Evolutionary conservation across 176 grass and related monocot species (phyloP).

Genomic region (Avena atlantica): DNA sequence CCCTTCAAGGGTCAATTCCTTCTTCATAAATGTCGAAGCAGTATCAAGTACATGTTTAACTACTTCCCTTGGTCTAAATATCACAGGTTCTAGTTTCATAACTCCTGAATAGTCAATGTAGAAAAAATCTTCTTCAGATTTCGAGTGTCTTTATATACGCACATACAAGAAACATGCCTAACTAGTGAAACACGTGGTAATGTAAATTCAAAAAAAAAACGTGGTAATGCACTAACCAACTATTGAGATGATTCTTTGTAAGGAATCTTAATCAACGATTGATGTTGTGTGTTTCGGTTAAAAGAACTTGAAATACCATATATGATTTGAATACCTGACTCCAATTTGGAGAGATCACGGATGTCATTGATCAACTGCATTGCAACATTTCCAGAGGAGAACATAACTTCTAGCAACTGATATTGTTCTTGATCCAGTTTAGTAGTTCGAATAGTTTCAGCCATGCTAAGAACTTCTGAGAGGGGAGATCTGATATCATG

Average conservation of each 20-base stretch:
- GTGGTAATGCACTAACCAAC: not conserved
- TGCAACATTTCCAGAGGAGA: slow-evolving; percentile 87
- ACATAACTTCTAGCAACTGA: slow-evolving; percentile 80
- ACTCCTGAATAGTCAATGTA: slow-evolving; percentile 54
- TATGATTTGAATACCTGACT: slow-evolving; percentile 69
- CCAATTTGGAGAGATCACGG: slow-evolving; percentile 81
- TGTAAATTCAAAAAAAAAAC: not conserved
- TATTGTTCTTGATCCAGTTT: slow-evolving; percentile 73
- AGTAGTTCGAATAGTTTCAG: slow-evolving; percentile 73
- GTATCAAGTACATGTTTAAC: slow-evolving; percentile 87
- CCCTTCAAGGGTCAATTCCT: slow-evolving; percentile 83
- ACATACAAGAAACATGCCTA: slow-evolving; percentile 10
- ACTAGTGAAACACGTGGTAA: slow-evolving; percentile 20
- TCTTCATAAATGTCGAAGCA: slow-evolving; percentile 83
- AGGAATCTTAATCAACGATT: not conserved
- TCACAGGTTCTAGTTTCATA: slow-evolving; percentile 82
- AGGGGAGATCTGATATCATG: slow-evolving; percentile 93
- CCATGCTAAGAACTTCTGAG: slow-evolving; percentile 81
- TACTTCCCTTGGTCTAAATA: slow-evolving; percentile 95
- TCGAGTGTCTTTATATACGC: not conserved
- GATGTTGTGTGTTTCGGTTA: not conserved
- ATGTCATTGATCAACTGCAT: slow-evolving; percentile 83
- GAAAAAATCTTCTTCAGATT: slow-evolving; percentile 35
- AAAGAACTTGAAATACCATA: not conserved
- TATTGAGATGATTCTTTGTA: slow-evolving; percentile 29